Conservation (phyloP, 1,139 yeast genomes). For the Kluyveromyces marxianus region DNA sequence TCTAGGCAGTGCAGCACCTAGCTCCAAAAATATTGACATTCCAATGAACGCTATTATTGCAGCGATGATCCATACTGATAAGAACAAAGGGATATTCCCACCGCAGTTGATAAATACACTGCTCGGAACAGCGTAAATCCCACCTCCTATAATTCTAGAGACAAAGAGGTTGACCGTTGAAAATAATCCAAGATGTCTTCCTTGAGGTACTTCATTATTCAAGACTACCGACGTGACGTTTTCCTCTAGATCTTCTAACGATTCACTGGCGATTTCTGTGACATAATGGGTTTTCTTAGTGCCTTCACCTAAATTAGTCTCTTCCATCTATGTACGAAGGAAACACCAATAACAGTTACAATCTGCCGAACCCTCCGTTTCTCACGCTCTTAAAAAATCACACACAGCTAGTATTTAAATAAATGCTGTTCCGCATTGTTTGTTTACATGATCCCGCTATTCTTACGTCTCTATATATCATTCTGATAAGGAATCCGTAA, state of each 20-base stretch:
- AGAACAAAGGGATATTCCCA: slow-evolving; percentile 52
- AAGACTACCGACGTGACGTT: background rate
- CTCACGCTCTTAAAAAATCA: too few relatives aligned
- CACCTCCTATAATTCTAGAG: slow-evolving; percentile 69
- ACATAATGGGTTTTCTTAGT: background rate
- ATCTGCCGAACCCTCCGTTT: too few relatives aligned
- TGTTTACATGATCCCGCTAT: too few relatives aligned
- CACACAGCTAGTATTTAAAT: too few relatives aligned
- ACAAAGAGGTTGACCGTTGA: slow-evolving; percentile 58
- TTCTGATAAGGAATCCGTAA: too few relatives aligned
- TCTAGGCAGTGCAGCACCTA: slow-evolving; percentile 63
- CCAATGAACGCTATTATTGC: slow-evolving; percentile 60
- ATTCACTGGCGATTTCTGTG: background rate
- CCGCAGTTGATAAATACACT: slow-evolving; percentile 62
- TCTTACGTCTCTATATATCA: too few relatives aligned
- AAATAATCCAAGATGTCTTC: slow-evolving; percentile 62
- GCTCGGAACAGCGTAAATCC: slow-evolving; percentile 66
- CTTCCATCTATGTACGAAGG: background rate
- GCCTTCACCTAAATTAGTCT: background rate
- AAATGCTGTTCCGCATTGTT: too few relatives aligned
- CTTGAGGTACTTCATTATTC: slow-evolving; percentile 54
- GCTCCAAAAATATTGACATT: slow-evolving; percentile 54
- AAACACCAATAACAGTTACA: too few relatives aligned
- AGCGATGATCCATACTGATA: slow-evolving; percentile 54
- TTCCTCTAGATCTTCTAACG: background rate